These are phyloP conservation scores for Atkinsonella texensis DNA, from an alignment of 2,329 filamentous ascomycete species.

Conservation along the genomic window DNA sequence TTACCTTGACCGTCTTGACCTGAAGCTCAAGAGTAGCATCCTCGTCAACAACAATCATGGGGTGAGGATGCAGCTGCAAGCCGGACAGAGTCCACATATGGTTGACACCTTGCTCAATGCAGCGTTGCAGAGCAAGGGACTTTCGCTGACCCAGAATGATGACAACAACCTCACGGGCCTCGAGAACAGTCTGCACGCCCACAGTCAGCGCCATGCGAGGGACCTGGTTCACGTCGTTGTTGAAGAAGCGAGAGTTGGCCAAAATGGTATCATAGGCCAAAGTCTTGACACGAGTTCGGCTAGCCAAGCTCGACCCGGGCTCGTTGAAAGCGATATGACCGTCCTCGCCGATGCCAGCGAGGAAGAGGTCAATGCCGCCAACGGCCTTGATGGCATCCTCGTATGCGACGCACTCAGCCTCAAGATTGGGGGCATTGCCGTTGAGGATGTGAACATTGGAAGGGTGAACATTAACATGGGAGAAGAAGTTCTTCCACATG, in stretches of 20 bases:
- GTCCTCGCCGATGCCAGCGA: conserved; percentile 75
- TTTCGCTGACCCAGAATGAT: conserved; percentile 77
- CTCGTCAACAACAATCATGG: conserved; percentile 74
- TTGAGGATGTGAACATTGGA: conserved; percentile 76
- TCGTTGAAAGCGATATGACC: conserved; percentile 90
- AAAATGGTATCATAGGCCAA: conserved; percentile 78
- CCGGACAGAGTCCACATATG: conserved; percentile 86
- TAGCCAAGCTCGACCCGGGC: conserved; percentile 66
- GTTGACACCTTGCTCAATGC: conserved; percentile 71
- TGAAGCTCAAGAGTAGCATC: conserved; percentile 63
- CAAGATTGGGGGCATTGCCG: conserved; percentile 64
- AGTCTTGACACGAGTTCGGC: conserved; percentile 74
- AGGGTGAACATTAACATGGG: conserved; percentile 68
- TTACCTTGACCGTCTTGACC: conserved; percentile 58
- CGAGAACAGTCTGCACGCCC: conserved; percentile 71
- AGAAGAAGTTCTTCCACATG: conserved; percentile 91
- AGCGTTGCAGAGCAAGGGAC: conserved; percentile 64
- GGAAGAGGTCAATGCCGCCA: conserved; percentile 76
- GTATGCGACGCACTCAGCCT: conserved; percentile 66
- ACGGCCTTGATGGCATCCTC: conserved; percentile 63
- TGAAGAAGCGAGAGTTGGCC: conserved; percentile 77
- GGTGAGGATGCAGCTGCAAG: conserved; percentile 68
- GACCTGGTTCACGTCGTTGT: conserved; percentile 59
- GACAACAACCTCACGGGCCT: conserved; percentile 69
- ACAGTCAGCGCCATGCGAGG: conserved; percentile 77